These are phyloP conservation scores for Zopfia rhizophila DNA, from an alignment of 2,329 filamentous ascomycete species.

Conservation along the genomic window DNA sequence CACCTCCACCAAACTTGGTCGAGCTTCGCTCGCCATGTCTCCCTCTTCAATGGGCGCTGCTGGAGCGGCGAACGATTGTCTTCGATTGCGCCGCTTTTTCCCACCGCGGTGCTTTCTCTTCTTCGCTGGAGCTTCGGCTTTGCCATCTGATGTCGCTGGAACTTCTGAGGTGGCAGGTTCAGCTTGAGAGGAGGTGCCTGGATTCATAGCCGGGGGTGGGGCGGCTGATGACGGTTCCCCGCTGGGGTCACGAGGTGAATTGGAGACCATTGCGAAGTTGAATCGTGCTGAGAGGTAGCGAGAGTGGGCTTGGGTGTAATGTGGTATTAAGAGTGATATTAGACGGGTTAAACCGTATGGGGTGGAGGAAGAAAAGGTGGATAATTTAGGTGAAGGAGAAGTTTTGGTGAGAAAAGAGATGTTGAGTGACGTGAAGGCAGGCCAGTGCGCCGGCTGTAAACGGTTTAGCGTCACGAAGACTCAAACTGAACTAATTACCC, in stretches of 20 bases:
- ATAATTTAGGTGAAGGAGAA: no score
- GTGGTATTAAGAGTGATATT: no score
- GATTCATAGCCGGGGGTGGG: conserved; percentile 18
- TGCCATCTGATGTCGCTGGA: conserved; percentile 8
- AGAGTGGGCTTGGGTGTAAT: no score
- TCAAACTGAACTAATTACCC: no score
- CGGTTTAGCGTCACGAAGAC: no score
- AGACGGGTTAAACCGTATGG: no score
- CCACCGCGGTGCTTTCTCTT: conserved; percentile 81
- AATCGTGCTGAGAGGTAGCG: no score
- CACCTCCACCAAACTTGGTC: conserved; percentile 53
- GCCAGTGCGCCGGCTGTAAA: no score
- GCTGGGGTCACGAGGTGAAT: conserved; percentile 22
- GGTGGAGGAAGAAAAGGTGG: no score
- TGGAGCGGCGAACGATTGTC: conserved; percentile 79
- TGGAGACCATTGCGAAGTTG: conserved; percentile 28
- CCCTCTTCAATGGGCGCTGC: conserved; percentile 65
- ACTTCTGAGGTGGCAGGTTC: conserved; percentile 25
- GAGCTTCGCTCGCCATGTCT: conserved; percentile 63
- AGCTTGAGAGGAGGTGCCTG: conserved; percentile 25
- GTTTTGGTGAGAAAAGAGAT: no score
- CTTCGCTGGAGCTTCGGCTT: conserved; percentile 52
- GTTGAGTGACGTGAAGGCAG: no score
- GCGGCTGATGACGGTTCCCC: conserved; percentile 12
- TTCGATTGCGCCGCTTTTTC: conserved; percentile 79